Conservation (phyloP, 352 stramenopile genomes). For the Phytophthora sp. region DNA sequence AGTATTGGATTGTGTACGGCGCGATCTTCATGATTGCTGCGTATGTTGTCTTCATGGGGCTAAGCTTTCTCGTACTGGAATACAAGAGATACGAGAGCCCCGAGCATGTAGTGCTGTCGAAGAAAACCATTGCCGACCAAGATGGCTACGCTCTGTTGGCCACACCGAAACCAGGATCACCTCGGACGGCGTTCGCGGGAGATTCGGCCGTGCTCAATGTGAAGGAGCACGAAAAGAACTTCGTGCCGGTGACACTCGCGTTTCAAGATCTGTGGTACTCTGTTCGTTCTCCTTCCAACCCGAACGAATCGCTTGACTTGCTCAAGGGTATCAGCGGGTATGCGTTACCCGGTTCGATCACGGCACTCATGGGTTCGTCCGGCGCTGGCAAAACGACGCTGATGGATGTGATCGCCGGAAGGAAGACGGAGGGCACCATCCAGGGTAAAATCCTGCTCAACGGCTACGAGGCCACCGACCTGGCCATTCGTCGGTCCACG, state of each 20-base stretch:
- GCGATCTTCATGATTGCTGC: slow-evolving; percentile 33
- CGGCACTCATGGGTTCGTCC: slow-evolving; percentile 84
- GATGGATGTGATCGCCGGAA: slow-evolving; percentile 91
- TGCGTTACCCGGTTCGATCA: slow-evolving; percentile 64
- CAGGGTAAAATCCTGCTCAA: slow-evolving; percentile 59
- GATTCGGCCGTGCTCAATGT: slow-evolving; percentile 7
- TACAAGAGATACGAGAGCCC: slow-evolving; percentile 33
- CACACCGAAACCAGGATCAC: slow-evolving; percentile 7
- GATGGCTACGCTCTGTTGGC: slow-evolving; percentile 3
- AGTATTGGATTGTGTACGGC: slow-evolving; percentile 36
- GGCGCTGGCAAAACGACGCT: slow-evolving; percentile 85
- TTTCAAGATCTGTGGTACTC: slow-evolving; percentile 49
- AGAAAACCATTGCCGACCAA: background rate
- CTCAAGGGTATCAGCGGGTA: slow-evolving; percentile 29
- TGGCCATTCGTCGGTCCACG: slow-evolving; percentile 44
- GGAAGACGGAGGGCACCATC: slow-evolving; percentile 65
- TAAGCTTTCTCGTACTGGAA: slow-evolving; percentile 33
- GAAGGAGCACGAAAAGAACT: slow-evolving; percentile 18
- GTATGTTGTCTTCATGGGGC: slow-evolving; percentile 43
- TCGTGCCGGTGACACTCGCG: slow-evolving; percentile 37
- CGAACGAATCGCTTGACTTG: slow-evolving; percentile 44
- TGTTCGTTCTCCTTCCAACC: slow-evolving; percentile 35
- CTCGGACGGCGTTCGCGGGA: background rate
- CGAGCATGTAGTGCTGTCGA: slow-evolving; percentile 5
- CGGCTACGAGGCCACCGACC: slow-evolving; percentile 31